Conservation (phyloP, 805 yeast species). For the Kluyveromyces dobzhanskii region DNA sequence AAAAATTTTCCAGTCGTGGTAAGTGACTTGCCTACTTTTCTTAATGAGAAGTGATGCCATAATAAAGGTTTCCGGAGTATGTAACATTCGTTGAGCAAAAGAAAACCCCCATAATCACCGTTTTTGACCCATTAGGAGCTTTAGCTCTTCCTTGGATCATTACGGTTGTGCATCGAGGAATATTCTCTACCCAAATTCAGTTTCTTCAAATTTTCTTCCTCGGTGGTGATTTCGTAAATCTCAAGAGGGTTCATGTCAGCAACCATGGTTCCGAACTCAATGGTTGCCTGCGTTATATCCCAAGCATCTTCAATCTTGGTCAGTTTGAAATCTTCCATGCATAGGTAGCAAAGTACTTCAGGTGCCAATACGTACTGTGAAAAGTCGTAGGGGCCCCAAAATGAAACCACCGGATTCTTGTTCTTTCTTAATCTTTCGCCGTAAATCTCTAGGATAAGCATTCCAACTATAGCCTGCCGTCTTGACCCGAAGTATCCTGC, state of each 20-base stretch:
- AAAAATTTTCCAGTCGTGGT: slow-evolving; percentile 2
- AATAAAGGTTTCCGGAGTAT: too few relatives aligned
- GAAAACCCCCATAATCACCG: too few relatives aligned
- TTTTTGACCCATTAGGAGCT: too few relatives aligned
- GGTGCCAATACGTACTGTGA: slow-evolving; percentile 53
- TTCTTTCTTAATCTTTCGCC: slow-evolving; percentile 24
- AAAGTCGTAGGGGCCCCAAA: slow-evolving; percentile 56
- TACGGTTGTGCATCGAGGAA: slow-evolving; percentile 4
- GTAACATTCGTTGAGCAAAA: too few relatives aligned
- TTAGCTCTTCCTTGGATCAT: neutral
- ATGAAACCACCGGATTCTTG: slow-evolving; percentile 40
- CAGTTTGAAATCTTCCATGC: slow-evolving; percentile 37
- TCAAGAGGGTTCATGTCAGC: slow-evolving; percentile 25
- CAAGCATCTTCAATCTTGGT: slow-evolving; percentile 37
- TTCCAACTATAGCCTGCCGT: slow-evolving; percentile 46
- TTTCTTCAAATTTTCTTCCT: slow-evolving; percentile 6
- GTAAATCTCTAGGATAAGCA: slow-evolving; percentile 32
- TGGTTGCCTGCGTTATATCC: slow-evolving; percentile 37
- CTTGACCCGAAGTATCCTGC: slow-evolving; percentile 58
- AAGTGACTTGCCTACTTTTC: neutral
- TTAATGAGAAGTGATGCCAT: too few relatives aligned
- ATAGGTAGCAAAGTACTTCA: slow-evolving; percentile 46
- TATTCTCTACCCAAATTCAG: slow-evolving; percentile 6
- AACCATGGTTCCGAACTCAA: slow-evolving; percentile 37
- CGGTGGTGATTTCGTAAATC: slow-evolving; percentile 17